Base-by-base conservation (phyloP, 2,329 filamentous ascomycete genomes). In the Penicillium sp. region DNA sequence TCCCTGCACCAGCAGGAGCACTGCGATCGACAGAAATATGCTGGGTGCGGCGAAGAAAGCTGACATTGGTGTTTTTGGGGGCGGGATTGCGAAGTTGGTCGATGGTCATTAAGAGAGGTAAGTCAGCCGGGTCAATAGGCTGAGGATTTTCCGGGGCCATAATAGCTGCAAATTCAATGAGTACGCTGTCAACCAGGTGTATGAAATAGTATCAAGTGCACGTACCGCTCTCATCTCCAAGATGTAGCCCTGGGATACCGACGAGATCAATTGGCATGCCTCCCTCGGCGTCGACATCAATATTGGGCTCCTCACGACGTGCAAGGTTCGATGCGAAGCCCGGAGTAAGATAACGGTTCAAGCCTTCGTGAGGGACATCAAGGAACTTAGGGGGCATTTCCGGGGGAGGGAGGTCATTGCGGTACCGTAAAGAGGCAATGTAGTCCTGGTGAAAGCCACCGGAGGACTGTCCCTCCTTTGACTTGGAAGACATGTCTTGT, bases 241-340 rank as follows among this genome's bases (percentile, higher is more conserved):
- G 82, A 58, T 96, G 95, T 40, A 96, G 82, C 18, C 89, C 88
- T 5, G 90, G 90, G 70, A 96, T 86, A 56, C 92, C 92, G 41
- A 96, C 84, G 52, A 98, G 70, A 62, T 96, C 90, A 60, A 98
- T 80, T 42, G 89, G 88, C 92, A 98, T 96, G 41, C 92, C 92
- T 53, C 96, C 77, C 71, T 98, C 92, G 6, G 89, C 92, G 76
- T 98, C 92, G 18, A 88, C 88, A 67, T 98, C 92, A 45, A 98
- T 92, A 60, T 95, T 96, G 32, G 95, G 73, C 35, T 90, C 85
- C 70, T 96, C 92, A 58, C 95, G 88, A 57, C 90, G 76, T 12
- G 85, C 87, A 52, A 98, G 72, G 47, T 87, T 81, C 30, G 89
- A 92, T 18, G 89, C 88, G 69, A 94, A 98, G 14, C 82, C 82